Conservation (phyloP, 2,329 filamentous ascomycete genomes). For the Sporothrix euskadiensis region DNA sequence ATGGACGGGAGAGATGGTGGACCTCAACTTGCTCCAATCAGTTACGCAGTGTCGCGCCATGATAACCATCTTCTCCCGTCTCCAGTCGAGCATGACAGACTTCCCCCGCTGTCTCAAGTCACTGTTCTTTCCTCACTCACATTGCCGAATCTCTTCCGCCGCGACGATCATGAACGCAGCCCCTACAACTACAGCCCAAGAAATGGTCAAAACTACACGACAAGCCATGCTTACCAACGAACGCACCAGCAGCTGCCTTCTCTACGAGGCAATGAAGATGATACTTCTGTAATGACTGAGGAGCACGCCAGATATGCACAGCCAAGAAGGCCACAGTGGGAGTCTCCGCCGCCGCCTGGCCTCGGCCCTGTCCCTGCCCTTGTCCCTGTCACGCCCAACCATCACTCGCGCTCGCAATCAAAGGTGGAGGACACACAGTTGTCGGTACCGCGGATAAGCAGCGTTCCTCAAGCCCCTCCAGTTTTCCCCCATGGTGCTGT, state of each 20-base stretch:
- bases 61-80: conserved; percentile 14
- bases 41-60: neutral
- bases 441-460: neutral
- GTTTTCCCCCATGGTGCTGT: neutral
- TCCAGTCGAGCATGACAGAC: conserved; percentile 19
- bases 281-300: neutral
- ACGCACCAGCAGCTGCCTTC: neutral
- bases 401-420: neutral
- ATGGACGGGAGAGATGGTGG: neutral
- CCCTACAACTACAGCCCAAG: neutral
- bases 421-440: neutral
- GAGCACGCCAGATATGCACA: neutral
- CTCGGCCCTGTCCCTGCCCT: neutral
- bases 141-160: neutral
- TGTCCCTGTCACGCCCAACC: neutral
- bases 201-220: neutral
- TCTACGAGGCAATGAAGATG: neutral
- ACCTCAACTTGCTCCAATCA: conserved; percentile 16
- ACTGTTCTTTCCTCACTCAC: conserved; percentile 2
- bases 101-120: conserved; percentile 25
- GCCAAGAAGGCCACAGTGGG: neutral
- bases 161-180: neutral
- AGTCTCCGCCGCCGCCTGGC: neutral
- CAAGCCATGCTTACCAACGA: neutral
- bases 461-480: neutral